These are phyloP conservation scores for Cladosporium sp. DNA, from an alignment of 2,329 filamentous ascomycete species.

Conservation along the genomic window DNA sequence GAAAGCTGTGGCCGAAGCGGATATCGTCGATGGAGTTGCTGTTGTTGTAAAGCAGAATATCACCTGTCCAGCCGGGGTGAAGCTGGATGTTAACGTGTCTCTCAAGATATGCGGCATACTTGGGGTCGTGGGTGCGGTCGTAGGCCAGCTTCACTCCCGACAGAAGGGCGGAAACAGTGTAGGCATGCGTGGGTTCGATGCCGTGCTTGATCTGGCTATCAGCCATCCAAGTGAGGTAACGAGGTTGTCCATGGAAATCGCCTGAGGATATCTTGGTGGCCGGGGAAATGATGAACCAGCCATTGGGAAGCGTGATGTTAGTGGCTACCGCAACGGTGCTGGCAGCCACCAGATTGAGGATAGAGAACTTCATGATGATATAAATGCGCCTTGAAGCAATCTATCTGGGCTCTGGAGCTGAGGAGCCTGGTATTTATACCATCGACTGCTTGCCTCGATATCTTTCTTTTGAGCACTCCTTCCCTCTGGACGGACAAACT, in stretches of 20 bases:
- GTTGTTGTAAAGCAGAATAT: conserved; percentile 15
- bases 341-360: neutral
- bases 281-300: conserved; percentile 13
- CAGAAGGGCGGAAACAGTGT: conserved; percentile 21
- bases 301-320: conserved; percentile 10
- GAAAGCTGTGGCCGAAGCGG: conserved; percentile 23
- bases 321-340: neutral
- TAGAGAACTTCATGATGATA: too few species aligned
- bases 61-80: conserved; percentile 30
- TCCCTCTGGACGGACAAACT: too few species aligned
- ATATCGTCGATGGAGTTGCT: conserved; percentile 17
- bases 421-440: too few species aligned
- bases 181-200: conserved; percentile 20
- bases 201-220: conserved; percentile 24
- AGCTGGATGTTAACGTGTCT: conserved; percentile 45
- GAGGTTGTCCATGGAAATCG: conserved; percentile 9
- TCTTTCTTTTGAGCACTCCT: too few species aligned
- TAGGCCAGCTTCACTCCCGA: conserved; percentile 21
- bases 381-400: too few species aligned
- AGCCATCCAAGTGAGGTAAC: conserved; percentile 24
- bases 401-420: too few species aligned
- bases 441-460: too few species aligned
- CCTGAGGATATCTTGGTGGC: neutral
- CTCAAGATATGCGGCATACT: conserved; percentile 37
- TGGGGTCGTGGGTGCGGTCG: conserved; percentile 19